Evolutionary conservation across 1,284 basidiomycete species (phyloP), one percentile per base, ranked within the genome.

Genomic region (Cryptococcus deneoformans): DNA sequence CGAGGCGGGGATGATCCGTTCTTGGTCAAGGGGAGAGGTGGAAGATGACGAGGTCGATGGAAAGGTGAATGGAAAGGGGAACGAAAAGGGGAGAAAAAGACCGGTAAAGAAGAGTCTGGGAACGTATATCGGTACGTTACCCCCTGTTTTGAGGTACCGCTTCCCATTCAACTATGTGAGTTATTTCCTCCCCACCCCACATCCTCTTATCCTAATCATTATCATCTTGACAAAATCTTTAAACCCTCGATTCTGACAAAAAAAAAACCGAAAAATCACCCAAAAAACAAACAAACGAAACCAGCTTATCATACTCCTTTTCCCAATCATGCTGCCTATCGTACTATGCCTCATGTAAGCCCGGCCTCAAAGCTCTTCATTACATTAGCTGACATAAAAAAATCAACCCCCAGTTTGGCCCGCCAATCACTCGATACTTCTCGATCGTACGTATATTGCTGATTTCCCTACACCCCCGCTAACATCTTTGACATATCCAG

Each of bases 91-190:
- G 39, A 39, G 50, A 45, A 53, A 53, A 53, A 57, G 52, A 51
- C 42, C 58, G 37, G 49, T 52, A 35, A 59, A 62, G 59, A 56
- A 53, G 37, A 48, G 50, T 10, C 65, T 58, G 57, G 56, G 56
- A 12, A 46, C 54, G 34, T 69, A 64, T 3, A 45, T 84, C 1
- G 70, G 70, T 4, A 68, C 57, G 2, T 65, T 90, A 1, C 88
- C 88, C 1, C 87, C 88, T 2, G 72, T 76, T n/a, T 74, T 90
- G 1, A 83, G 86, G 59, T 79, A 82, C 43, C 72, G 77, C 6
- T 90, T 89, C 68, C 90, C 90, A 2, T 77, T 84, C 61, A 92
- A 90, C 70, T 67, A 90, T 43, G 88, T 91, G 64, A 64, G 87
- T 50, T n/a, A n/a, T 79, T 42, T 9, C 16, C 11, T 46, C 46